Evolutionary conservation across 2,329 filamentous ascomycete species (phyloP), one percentile per base, ranked within the genome.

Genomic region (Lanzia echinophila): DNA sequence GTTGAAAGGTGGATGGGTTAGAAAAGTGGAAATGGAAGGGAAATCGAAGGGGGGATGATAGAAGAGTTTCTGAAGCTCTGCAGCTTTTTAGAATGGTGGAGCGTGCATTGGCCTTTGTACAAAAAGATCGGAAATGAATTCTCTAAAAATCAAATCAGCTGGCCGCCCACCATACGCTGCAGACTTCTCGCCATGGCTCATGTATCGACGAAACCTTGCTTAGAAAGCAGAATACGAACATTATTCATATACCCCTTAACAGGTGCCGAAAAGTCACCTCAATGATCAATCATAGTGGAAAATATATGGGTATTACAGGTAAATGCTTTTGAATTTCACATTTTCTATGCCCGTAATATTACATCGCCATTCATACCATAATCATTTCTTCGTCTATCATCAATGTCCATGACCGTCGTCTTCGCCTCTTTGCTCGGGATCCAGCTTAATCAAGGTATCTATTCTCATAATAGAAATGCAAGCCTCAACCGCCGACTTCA

Each of bases 401-500:
- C 80, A 94, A 75, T 95, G 90, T 52, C 86, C 90, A 73, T 95
- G 89, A 54, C 89, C 90, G 67, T 94, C 88, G 73, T 95, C 87
- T 62, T 82, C 82, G 3, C 72, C 81, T 68, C 81, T 79, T 76
- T 86, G 81, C 77, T 96, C 90, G 17, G 91, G 91, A 78, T 99
- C 94, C 72, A 99, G 76, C 78, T 95, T 95, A 75, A 99, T 97
- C 73, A 99, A 79, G 61, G 94, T 97, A 76, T 99, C 94, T 70
- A 99, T 99, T 67, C 94, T 83, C 94, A 99, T 97, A 71, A 99
- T 97, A 68, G 90, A 88, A 72, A 99, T 95, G 73, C 94, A 97
- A 53, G 94, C 94, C 76, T 99, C 94, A 47, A 99, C 94, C 28
- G 94, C 94, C 73, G 88, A 95, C 86, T 99, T 99, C 68, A 99